Base-by-base conservation (phyloP, 2,329 filamentous ascomycete genomes). In the Nemania sp. region DNA sequence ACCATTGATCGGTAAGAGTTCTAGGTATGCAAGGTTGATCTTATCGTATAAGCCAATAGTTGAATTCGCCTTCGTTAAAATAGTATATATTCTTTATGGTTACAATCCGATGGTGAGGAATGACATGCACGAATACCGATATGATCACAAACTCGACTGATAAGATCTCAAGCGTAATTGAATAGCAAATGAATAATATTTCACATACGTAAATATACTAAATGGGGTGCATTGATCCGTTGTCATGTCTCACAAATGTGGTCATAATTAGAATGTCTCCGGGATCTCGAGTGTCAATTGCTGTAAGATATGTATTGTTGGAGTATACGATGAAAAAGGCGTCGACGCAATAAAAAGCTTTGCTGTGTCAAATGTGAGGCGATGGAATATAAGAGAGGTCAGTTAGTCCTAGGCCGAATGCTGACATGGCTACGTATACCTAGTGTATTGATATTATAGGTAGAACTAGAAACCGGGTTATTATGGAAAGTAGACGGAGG, bases 301-400 rank as follows among this genome's bases (percentile, higher is more conserved):
- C 2, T 45, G 15, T 45, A 45, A 4, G 41, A 45, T 43, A n/a
- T 41, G 6, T n/a, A n/a, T n/a, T 41, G 38, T 41, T 13, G 5
- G 18, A 7, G 13, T n/a, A 45, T 51, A 29, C 29, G 41, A 51
- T 26, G 2, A 55, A 47, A 32, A 13, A 32, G 38, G 13, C 20
- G 13, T 41, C 13, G 29, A 49, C 55, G 63, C 51, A 60, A 49
- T 24, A 47, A 65, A 24, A 20, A 41, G 7, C 47, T n/a, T n/a
- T n/a, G n/a, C n/a, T 41, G 55, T 41, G 38, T 52, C 8, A 53
- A 24, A 27, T 26, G n/a, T 45, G n/a, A 60, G 54, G 62, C 35
- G 55, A 41, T 65, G 38, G 55, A 41, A 20, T 32, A 13, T 24
- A 20, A 13, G 26, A 58, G 18, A 32, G n/a, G 18, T 20, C 18